Evolutionary conservation across 2,329 filamentous ascomycete genomes (phyloP).

Genomic region (Botrytis porri): DNA sequence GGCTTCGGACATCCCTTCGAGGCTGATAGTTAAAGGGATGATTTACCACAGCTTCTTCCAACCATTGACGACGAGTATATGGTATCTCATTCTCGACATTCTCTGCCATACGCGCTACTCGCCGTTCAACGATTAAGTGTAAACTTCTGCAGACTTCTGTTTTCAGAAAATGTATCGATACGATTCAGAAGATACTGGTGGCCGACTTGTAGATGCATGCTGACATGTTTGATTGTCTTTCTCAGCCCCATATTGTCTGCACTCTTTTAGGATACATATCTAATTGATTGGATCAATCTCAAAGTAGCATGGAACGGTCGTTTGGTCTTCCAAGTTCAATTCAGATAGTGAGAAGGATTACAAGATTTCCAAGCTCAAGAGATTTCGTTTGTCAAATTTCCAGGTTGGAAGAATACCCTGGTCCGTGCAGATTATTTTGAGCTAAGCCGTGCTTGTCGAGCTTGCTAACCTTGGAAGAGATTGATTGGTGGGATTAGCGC

Average conservation of each 20-base stretch:
- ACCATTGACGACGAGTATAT: background rate
- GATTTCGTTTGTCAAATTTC: background rate
- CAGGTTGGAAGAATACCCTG: background rate
- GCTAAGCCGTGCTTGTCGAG: background rate
- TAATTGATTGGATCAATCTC: background rate
- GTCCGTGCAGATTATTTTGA: background rate
- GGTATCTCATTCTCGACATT: no score
- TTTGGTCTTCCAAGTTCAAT: no score
- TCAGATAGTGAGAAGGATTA: background rate
- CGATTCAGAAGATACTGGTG: background rate
- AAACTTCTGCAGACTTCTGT: background rate
- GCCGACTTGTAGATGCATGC: background rate
- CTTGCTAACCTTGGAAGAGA: no score
- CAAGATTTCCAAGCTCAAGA: no score
- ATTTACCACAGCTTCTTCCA: background rate
- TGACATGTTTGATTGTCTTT: background rate
- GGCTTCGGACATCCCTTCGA: background rate
- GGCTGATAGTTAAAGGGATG: background rate
- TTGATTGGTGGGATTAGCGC: background rate
- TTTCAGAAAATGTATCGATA: background rate
- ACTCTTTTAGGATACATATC: background rate
- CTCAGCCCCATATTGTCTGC: background rate
- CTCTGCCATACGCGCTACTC: background rate
- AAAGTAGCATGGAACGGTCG: background rate
- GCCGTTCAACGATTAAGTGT: background rate